Evolutionary conservation across 306 rosid species (phyloP).

Genomic region (Crataegus laevigata): DNA sequence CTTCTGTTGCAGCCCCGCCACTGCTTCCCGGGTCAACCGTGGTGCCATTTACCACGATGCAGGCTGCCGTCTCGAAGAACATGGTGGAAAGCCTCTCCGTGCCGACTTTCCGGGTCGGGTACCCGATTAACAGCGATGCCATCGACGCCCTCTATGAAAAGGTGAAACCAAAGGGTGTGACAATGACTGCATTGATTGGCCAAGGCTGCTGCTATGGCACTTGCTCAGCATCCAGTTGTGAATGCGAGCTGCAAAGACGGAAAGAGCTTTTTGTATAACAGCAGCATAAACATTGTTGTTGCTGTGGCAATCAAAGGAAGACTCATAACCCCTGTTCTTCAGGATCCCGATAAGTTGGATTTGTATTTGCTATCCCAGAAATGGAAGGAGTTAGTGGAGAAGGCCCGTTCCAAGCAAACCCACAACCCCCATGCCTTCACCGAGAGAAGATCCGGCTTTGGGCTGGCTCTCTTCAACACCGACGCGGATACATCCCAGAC

Average conservation of each 20-base stretch:
- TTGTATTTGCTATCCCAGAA: constrained; percentile 73
- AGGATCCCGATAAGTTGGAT: constrained; percentile 94
- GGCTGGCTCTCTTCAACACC: constrained; percentile 32
- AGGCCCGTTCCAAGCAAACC: constrained; percentile 39
- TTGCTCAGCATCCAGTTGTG: constrained; percentile 74
- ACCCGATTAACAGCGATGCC: constrained; percentile 61
- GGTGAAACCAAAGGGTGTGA: constrained; percentile 93
- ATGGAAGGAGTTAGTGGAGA: constrained; percentile 86
- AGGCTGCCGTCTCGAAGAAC: constrained; percentile 75
- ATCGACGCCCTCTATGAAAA: constrained; percentile 60
- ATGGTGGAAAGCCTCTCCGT: constrained; percentile 89
- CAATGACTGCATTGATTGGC: constrained; percentile 90
- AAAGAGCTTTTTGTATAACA: constrained; percentile 56
- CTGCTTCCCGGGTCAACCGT: constrained; percentile 67
- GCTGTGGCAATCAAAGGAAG: constrained; percentile 85
- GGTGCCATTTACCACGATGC: constrained; percentile 88
- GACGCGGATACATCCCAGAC: background rate
- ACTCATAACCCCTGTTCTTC: constrained; percentile 82
- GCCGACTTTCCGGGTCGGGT: constrained; percentile 78
- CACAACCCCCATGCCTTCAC: background rate
- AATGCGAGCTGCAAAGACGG: constrained; percentile 78
- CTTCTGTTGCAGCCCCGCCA: constrained; percentile 25
- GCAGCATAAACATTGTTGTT: constrained; percentile 62
- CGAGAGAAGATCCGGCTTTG: constrained; percentile 20
- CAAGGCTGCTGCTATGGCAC: constrained; percentile 78